Evolutionary conservation across 2,329 filamentous ascomycete genomes (phyloP).

Genomic region (Cadophora luteo-olivacea): DNA sequence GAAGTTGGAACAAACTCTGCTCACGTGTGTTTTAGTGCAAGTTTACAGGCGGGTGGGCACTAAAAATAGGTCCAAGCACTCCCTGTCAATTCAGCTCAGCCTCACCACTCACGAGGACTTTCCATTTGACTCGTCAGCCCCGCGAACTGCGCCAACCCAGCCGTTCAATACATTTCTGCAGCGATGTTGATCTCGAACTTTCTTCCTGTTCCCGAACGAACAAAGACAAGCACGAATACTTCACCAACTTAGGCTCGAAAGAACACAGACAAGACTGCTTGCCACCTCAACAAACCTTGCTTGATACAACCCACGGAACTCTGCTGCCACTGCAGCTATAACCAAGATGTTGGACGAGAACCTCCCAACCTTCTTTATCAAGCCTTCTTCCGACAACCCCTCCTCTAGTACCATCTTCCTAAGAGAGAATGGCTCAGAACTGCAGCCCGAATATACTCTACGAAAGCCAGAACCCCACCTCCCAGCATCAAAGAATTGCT

Average conservation of each 20-base stretch:
- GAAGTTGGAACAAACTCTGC: neutral
- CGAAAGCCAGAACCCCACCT: slow-evolving; percentile 76
- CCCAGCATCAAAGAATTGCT: slow-evolving; percentile 77
- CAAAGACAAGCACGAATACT: slow-evolving; percentile 10
- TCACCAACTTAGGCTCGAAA: slow-evolving; percentile 23
- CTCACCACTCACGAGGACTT: slow-evolving; percentile 28
- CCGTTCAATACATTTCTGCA: slow-evolving; percentile 7
- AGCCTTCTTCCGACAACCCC: slow-evolving; percentile 56
- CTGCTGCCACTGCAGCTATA: slow-evolving; percentile 31
- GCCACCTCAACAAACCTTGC: slow-evolving; percentile 20
- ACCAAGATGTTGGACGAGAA: slow-evolving; percentile 88
- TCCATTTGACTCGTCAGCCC: slow-evolving; percentile 33
- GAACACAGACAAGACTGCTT: slow-evolving; percentile 12
- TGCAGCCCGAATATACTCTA: slow-evolving; percentile 79
- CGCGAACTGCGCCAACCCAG: slow-evolving; percentile 20
- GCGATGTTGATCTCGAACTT: slow-evolving; percentile 26
- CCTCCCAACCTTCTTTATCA: slow-evolving; percentile 74
- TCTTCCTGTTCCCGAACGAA: slow-evolving; percentile 11
- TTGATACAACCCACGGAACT: slow-evolving; percentile 16
- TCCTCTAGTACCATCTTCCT: slow-evolving; percentile 61
- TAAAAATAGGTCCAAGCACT: slow-evolving; percentile 7
- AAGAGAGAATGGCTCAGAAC: slow-evolving; percentile 80
- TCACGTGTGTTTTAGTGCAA: neutral
- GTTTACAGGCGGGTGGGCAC: neutral
- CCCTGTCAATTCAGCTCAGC: slow-evolving; percentile 27